Evolutionary conservation across 768 basidiomycete genomes (phyloP), one percentile per base, ranked within the genome.

Genomic region (Sporobolomyces pararoseus): DNA sequence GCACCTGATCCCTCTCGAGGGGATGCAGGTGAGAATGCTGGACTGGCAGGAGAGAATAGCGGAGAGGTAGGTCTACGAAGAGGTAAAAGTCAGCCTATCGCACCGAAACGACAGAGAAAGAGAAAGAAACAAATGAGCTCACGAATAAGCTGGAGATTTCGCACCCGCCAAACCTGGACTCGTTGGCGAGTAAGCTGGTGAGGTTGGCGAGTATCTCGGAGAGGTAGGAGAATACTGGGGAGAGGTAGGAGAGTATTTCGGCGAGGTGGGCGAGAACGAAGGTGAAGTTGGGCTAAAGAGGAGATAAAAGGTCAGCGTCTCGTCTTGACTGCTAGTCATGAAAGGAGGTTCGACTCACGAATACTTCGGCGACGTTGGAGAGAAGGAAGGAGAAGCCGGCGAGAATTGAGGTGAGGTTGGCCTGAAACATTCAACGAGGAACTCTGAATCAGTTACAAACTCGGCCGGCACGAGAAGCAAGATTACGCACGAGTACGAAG

Each of bases 61-160:
- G 94, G 94, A 5, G 91, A 94, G 0, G 94, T 91, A 4, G 94
- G 94, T 16, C 91, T 93, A 80, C 93, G 95, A 76, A 57, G 17
- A 42, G 17, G 39, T 17, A 17, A 17, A 42, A 17, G 17, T 42
- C 39, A 42, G 39, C 17, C 9, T 10, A 17, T 17, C 9, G 39
- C 39, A 9, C 17, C 10, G 17, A 42, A 10, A 42, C 39, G 39
- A 17, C 10, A 17, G 39, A 42, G 10, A 42, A 17, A 9, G 39
- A 44, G 37, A 71, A 60, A 49, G 63, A 69, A 4, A 68, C 55
- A 61, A 64, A 73, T 54, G 58, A 51, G 74, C 51, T n/a, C 4
- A 53, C 51, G 51, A 53, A 29, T 52, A 82, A 88, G 82, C 35
- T 14, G 70, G 59, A 35, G 52, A 52, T 14, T 46, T 62, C 58